Evolutionary conservation across 192 early-diverging fungal species (phyloP), one percentile per base, ranked within the genome.

Genomic region (Backusella tarrabulga): DNA sequence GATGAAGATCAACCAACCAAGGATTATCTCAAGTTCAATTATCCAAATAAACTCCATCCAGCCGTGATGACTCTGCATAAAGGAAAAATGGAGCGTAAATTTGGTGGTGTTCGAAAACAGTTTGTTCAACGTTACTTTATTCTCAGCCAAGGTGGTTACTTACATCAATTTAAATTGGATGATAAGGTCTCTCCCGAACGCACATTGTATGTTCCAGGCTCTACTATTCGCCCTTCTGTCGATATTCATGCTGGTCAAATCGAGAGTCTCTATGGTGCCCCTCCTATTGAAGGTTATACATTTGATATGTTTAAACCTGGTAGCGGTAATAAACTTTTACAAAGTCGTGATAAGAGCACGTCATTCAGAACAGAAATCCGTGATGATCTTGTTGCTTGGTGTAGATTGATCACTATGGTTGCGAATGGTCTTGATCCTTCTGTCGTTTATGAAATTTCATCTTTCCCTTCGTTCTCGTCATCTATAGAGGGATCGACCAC

Each of bases 101-200:
- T 80, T 14, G 56, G 56, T 11, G 80, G 81, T 7, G 82, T 88
- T 2, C 73, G 85, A 32, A 85, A 83, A 69, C 78, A 78, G 50
- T 88, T 78, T 73, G 79, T 76, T 34, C 81, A 86, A 11, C 77
- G 83, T 5, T 85, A 68, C 52, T 88, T 84, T 82, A 80, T 86
- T 11, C 52, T 88, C 34, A 85, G 83, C 5, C 79, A 79, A 38
- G 46, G 78, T 42, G 84, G 84, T 1, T 87, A 81, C 77, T 34
- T 87, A 17, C 84, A 87, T 77, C 80, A 85, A 15, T 87, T 87
- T 66, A 38, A 63, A 11, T 35, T 68, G 1, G 76, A 69, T 6
- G 67, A 79, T 12, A 81, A 79, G 6, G 32, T 79, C 17, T 70
- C 76, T 0, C 86, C 86, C 0, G 84, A 84, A 26, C 74, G 74